These are phyloP conservation scores for Ascochyta rabiei DNA, from an alignment of 2,329 filamentous ascomycete genomes.

Conservation along the genomic window DNA sequence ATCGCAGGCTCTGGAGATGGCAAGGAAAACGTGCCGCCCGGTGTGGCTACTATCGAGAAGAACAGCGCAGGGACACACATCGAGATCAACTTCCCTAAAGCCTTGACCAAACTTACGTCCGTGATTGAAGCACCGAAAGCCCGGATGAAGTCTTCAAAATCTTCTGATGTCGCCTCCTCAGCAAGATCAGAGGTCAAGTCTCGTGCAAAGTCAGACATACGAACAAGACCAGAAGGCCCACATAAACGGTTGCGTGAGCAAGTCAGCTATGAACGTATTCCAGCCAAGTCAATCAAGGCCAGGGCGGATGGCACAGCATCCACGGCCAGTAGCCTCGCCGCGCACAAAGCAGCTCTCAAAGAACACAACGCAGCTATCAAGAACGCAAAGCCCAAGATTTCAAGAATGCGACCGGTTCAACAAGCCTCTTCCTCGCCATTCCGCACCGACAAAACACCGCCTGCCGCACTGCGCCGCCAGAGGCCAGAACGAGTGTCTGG, in stretches of 20 bases:
- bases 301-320: constrained; percentile 38
- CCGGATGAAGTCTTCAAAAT: constrained; percentile 20
- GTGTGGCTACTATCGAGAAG: constrained; percentile 38
- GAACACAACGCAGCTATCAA: constrained; percentile 34
- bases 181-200: constrained; percentile 11
- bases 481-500: constrained; percentile 31
- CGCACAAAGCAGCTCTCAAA: constrained; percentile 23
- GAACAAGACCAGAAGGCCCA: constrained; percentile 32
- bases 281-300: constrained; percentile 45
- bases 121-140: constrained; percentile 26
- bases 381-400: constrained; percentile 30
- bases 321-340: constrained; percentile 30
- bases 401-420: constrained; percentile 26
- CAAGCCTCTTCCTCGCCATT: constrained; percentile 46
- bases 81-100: constrained; percentile 40
- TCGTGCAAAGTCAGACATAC: constrained; percentile 25
- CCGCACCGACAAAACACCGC: constrained; percentile 44
- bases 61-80: constrained; percentile 37
- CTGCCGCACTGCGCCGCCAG: constrained; percentile 39
- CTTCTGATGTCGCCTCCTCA: constrained; percentile 23
- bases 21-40: constrained; percentile 68
- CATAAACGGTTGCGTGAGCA: constrained; percentile 46
- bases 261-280: constrained; percentile 36
- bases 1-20: constrained; percentile 61
- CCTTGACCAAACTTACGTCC: constrained; percentile 30